A percentile compares a stretch with the other conserved stretches of the same genome.
These are phyloP conservation scores for Dictyophora rubrovolvata DNA, from an alignment of 768 basidiomycete genomes.

Conservation along the genomic window DNA sequence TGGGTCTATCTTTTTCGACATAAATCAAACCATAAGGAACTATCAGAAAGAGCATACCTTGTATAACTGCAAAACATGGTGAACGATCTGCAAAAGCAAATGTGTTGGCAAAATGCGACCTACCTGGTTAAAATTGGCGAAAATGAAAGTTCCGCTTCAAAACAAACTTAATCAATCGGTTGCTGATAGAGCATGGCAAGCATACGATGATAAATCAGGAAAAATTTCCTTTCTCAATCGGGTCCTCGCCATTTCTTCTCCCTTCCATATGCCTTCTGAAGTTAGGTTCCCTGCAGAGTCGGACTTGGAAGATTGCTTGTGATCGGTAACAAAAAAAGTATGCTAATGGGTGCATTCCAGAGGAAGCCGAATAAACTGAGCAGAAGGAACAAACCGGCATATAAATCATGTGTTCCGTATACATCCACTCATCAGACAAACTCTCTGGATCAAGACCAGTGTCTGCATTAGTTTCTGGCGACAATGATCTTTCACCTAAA, in stretches of 20 bases:
- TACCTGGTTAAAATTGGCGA: conserved; percentile 47
- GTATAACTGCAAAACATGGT: conserved; percentile 27
- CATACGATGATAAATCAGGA: conserved; percentile 34
- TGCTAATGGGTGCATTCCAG: conserved; percentile 25
- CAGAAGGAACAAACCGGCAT: conserved; percentile 29
- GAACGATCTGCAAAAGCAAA: conserved; percentile 6
- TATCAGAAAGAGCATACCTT: conserved; percentile 21
- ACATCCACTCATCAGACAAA: conserved; percentile 29
- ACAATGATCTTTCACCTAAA: conserved; percentile 12
- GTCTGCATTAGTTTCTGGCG: conserved; percentile 21
- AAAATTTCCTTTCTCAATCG: conserved; percentile 30
- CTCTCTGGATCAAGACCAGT: conserved; percentile 34
- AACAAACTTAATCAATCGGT: neutral
- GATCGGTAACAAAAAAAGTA: conserved; percentile 40
- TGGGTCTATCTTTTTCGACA: conserved; percentile 24
- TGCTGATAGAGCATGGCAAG: neutral
- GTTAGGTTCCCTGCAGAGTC: conserved; percentile 14
- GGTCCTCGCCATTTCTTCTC: conserved; percentile 29
- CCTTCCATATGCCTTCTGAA: conserved; percentile 24
- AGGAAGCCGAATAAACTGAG: neutral
- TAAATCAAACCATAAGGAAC: neutral
- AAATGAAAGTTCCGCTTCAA: conserved; percentile 33
- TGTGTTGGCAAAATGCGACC: neutral
- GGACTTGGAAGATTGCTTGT: conserved; percentile 33
- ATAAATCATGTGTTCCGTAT: conserved; percentile 36